A percentile compares a stretch with the other conserved stretches of the same genome.
phyloP scores from a whole-genome alignment of 2,329 filamentous ascomycete species.

The Sarocladium oryzae region DNA sequence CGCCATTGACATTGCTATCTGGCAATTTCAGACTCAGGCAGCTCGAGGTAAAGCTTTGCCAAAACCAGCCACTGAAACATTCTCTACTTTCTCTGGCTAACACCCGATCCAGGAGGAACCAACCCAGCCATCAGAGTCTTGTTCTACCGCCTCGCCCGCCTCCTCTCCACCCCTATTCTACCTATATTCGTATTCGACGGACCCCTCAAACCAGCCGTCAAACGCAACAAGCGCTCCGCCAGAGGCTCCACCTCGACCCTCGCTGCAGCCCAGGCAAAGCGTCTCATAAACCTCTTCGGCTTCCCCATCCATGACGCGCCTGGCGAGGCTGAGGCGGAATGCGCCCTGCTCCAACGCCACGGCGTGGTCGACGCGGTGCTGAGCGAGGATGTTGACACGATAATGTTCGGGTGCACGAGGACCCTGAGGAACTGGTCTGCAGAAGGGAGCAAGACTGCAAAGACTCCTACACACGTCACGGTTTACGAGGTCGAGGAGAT shows the following conservation, averaged over 20 bases:
- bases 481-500: constrained; percentile 64
- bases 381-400: constrained; percentile 92
- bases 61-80: too few species aligned
- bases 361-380: constrained; percentile 89
- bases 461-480: constrained; percentile 76
- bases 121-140: constrained; percentile 88
- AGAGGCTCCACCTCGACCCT: constrained; percentile 59
- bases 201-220: constrained; percentile 76
- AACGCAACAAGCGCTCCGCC: constrained; percentile 72
- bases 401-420: constrained; percentile 88
- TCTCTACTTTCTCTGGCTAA: constrained; percentile 12
- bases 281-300: constrained; percentile 76
- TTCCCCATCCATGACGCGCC: constrained; percentile 82
- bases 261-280: constrained; percentile 71
- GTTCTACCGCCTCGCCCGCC: constrained; percentile 80
- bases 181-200: constrained; percentile 90
- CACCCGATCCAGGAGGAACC: constrained; percentile 54
- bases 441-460: constrained; percentile 53
- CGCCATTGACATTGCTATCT: constrained; percentile 92
- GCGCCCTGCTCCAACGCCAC: constrained; percentile 72
- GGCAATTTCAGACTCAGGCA: constrained; percentile 90
- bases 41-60: constrained; percentile 70
- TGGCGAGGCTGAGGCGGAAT: constrained; percentile 94
- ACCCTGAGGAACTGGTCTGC: constrained; percentile 80
- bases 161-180: constrained; percentile 71